A percentile compares a stretch with the other conserved stretches of the same genome.
These are phyloP conservation scores for Jatropha curcas DNA, from an alignment of 345 rosid species.

Conservation along the genomic window DNA sequence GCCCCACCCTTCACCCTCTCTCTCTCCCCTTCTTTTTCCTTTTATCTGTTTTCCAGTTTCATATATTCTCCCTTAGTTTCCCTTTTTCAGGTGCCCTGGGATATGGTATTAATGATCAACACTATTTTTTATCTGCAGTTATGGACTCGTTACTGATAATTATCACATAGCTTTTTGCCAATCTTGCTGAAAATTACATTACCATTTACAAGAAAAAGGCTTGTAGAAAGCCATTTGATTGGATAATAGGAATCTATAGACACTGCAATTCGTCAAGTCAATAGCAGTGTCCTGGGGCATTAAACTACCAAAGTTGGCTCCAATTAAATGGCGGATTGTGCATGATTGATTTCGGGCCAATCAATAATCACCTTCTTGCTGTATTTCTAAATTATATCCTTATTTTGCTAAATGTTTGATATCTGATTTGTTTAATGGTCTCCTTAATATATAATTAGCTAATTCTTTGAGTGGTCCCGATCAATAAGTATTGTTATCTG, in stretches of 20 bases:
- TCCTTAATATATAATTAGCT: background rate
- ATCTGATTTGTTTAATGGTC: background rate
- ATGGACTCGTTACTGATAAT: background rate
- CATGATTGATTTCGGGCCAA: background rate
- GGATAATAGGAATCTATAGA: background rate
- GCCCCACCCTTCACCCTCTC: no score
- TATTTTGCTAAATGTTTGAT: background rate
- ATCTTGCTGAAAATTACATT: background rate
- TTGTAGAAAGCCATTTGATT: no score
- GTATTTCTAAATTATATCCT: background rate
- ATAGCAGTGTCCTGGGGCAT: background rate
- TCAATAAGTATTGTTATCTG: background rate
- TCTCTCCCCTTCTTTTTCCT: no score
- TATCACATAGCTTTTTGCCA: background rate
- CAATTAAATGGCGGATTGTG: background rate
- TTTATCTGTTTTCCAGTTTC: no score
- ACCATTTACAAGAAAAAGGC: no score
- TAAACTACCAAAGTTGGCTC: background rate
- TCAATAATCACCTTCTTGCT: background rate
- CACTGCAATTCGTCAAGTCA: background rate
- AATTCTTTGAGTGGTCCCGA: constrained; percentile 9
- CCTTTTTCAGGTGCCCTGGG: no score
- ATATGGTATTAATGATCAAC: no score
- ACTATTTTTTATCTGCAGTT: background rate
- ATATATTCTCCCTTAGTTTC: no score